Conservation (phyloP, 2,329 filamentous ascomycete genomes). For the Drechslerella stenobrocha region DNA sequence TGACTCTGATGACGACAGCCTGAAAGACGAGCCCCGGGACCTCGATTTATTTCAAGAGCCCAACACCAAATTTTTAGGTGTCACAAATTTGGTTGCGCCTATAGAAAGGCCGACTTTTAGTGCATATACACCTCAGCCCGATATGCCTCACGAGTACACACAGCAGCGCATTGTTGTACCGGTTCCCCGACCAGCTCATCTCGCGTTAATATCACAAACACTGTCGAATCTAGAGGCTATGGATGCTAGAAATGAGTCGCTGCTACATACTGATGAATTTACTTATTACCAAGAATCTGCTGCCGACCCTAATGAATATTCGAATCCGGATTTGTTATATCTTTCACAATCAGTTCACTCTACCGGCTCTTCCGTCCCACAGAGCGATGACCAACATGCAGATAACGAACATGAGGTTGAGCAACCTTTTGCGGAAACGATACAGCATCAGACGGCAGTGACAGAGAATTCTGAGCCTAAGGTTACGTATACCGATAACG, state of each 20-base stretch:
- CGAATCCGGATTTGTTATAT: slow-evolving; percentile 33
- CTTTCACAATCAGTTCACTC: slow-evolving; percentile 27
- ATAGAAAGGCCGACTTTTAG: background rate
- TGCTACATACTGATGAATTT: slow-evolving; percentile 9
- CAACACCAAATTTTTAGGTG: slow-evolving; percentile 39
- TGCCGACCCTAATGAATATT: slow-evolving; percentile 21
- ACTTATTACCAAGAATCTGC: slow-evolving; percentile 22
- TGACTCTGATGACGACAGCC: slow-evolving; percentile 28
- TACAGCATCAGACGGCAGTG: background rate
- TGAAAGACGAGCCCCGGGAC: slow-evolving; percentile 29
- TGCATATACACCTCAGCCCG: background rate
- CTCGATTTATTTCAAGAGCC: slow-evolving; percentile 39
- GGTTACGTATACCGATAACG: slow-evolving; percentile 18
- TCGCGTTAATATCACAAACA: slow-evolving; percentile 34
- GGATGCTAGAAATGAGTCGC: slow-evolving; percentile 3
- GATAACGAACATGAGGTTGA: background rate
- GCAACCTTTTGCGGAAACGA: background rate
- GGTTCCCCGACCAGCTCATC: slow-evolving; percentile 13
- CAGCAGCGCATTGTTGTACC: slow-evolving; percentile 23
- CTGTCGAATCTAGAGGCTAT: slow-evolving; percentile 25
- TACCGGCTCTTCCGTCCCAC: slow-evolving; percentile 4
- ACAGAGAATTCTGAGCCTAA: too few species aligned
- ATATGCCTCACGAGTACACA: background rate
- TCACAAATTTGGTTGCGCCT: background rate
- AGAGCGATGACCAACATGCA: background rate